phyloP scores from a whole-genome alignment of 305 asterid genomes.

The Nicotiana rustica region DNA sequence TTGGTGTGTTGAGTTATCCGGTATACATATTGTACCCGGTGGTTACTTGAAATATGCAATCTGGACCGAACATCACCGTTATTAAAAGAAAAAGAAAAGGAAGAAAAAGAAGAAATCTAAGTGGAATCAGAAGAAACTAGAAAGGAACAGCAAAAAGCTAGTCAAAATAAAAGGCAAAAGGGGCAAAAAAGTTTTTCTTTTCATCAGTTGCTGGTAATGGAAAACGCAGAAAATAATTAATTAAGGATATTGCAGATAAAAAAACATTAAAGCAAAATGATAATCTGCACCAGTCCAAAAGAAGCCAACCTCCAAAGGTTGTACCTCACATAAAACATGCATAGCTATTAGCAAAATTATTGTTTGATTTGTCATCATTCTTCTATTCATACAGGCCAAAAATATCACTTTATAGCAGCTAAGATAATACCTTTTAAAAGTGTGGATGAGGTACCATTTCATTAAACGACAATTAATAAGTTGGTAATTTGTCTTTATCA shows the following conservation, averaged over 20 bases:
- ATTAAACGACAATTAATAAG: conserved; percentile 32
- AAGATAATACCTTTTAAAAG: conserved; percentile 1
- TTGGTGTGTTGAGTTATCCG: background rate
- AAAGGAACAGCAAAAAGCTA: conserved; percentile 24
- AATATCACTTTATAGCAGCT: background rate
- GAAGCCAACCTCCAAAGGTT: conserved; percentile 6
- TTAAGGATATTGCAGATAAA: conserved; percentile 33
- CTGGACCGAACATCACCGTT: background rate
- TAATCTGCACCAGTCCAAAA: conserved; percentile 30
- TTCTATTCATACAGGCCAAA: background rate
- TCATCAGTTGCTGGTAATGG: background rate
- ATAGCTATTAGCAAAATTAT: background rate
- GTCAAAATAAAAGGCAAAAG: conserved; percentile 4
- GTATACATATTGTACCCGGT: background rate
- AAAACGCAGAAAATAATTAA: background rate
- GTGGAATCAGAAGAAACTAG: conserved; percentile 35
- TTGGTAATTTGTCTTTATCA: background rate
- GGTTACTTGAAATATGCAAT: background rate
- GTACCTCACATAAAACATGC: background rate
- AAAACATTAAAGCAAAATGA: conserved; percentile 33
- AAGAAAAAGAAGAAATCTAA: conserved; percentile 23
- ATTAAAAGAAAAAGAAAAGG: background rate
- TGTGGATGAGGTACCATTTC: conserved; percentile 16
- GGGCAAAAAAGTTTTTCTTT: background rate
- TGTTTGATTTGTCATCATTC: background rate